Percentiles rank a stretch among this genome's conserved stretches.
Evolutionary conservation across 2,329 filamentous ascomycete species (phyloP).

Genomic region (Trichoderma sp.): DNA sequence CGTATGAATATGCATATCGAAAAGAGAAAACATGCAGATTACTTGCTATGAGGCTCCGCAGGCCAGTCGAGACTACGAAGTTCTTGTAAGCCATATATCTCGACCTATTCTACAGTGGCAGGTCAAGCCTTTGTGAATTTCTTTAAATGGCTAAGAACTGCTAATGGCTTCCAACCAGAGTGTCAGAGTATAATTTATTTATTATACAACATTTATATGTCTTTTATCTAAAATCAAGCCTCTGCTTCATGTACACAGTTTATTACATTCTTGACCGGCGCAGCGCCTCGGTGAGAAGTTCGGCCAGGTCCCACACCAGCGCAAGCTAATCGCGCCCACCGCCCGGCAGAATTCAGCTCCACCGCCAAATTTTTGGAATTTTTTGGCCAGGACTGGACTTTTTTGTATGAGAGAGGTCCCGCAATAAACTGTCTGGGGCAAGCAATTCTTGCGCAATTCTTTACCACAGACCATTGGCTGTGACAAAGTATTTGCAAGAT

Average conservation of each 20-base stretch:
- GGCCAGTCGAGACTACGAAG: too few relatives aligned
- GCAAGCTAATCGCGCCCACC: constrained; percentile 32
- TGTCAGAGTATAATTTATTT: background rate
- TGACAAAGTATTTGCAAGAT: constrained; percentile 44
- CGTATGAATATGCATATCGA: too few relatives aligned
- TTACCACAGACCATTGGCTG: constrained; percentile 34
- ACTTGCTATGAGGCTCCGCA: too few relatives aligned
- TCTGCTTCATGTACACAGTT: background rate
- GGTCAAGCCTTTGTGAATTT: background rate
- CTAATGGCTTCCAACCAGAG: background rate
- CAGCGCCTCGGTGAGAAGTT: background rate
- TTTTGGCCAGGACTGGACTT: constrained; percentile 26
- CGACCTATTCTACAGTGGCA: background rate
- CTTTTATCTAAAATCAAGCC: background rate
- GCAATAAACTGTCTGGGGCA: constrained; percentile 27
- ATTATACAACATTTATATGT: background rate
- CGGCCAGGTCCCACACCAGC: background rate
- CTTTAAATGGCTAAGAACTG: background rate
- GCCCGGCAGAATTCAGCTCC: constrained; percentile 43
- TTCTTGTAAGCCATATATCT: background rate
- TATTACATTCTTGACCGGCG: background rate
- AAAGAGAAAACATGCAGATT: too few relatives aligned
- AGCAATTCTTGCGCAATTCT: constrained; percentile 35
- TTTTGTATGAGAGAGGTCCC: constrained; percentile 30
- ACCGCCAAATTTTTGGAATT: constrained; percentile 45